Conservation (phyloP, 805 yeast genomes). For the Kodamaea sagamina region DNA sequence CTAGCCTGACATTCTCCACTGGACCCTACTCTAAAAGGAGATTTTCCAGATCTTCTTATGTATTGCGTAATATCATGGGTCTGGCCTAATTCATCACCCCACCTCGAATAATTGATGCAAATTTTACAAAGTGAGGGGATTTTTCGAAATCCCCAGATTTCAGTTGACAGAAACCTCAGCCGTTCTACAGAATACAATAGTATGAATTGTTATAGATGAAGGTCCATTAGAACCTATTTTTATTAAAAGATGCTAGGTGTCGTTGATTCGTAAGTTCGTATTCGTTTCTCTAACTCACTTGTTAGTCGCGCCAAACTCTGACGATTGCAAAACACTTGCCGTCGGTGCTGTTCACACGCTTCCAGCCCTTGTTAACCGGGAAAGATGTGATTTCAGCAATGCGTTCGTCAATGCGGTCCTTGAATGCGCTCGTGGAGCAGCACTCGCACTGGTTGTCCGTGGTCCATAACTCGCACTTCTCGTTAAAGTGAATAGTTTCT, state of each 20-base stretch:
- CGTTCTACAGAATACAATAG: too few relatives aligned
- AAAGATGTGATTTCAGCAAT: slow-evolving; percentile 9
- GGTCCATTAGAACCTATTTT: too few relatives aligned
- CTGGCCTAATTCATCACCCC: too few relatives aligned
- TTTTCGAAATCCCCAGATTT: neutral
- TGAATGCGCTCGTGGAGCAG: slow-evolving; percentile 5
- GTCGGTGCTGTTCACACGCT: slow-evolving; percentile 12
- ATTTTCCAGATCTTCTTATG: too few relatives aligned
- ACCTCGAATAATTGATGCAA: neutral
- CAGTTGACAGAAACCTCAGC: neutral
- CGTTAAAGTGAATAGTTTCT: slow-evolving; percentile 10
- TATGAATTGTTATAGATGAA: too few relatives aligned
- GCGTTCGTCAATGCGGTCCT: slow-evolving; percentile 10
- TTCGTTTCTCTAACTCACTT: neutral
- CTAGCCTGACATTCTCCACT: neutral
- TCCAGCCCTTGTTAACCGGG: slow-evolving; percentile 13
- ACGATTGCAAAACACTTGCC: slow-evolving; percentile 12
- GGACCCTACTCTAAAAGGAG: too few relatives aligned
- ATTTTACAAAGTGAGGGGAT: neutral
- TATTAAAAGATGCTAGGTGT: too few relatives aligned
- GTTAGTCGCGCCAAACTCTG: slow-evolving; percentile 11
- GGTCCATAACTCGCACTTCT: slow-evolving; percentile 12
- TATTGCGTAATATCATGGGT: too few relatives aligned
- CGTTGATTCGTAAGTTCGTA: too few relatives aligned
- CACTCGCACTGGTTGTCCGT: slow-evolving; percentile 11